Percentiles rank a stretch among this genome's conserved stretches.
Conservation (phyloP, 2,329 filamentous ascomycete genomes). For the Cordyceps cicadae region DNA sequence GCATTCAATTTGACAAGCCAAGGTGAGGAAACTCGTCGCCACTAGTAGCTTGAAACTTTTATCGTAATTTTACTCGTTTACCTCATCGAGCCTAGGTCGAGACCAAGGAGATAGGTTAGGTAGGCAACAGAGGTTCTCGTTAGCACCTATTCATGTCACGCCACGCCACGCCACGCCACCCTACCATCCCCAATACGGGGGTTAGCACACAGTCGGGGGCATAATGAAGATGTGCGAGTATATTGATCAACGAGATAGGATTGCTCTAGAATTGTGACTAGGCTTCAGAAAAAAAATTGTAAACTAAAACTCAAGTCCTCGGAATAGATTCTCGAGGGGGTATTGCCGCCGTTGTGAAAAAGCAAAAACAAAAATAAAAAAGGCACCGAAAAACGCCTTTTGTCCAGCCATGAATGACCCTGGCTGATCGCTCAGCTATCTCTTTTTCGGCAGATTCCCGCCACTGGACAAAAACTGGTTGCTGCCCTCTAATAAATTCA, state of each 20-base stretch:
- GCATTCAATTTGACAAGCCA: background rate
- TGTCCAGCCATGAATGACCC: background rate
- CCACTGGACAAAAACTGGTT: background rate
- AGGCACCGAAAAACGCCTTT: background rate
- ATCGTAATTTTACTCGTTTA: background rate
- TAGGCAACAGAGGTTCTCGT: background rate
- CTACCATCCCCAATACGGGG: background rate
- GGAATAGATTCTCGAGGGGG: slow-evolving; percentile 2
- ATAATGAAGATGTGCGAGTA: background rate
- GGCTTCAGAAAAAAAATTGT: background rate
- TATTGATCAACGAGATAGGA: background rate
- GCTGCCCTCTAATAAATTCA: background rate
- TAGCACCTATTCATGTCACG: too few relatives aligned
- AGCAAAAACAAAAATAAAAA: background rate
- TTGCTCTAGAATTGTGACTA: background rate
- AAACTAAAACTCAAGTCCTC: slow-evolving; percentile 2
- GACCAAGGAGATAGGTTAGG: background rate
- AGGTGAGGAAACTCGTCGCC: too few relatives aligned
- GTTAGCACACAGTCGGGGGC: background rate
- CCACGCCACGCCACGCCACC: background rate
- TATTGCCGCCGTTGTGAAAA: background rate
- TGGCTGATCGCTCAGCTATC: slow-evolving; percentile 2
- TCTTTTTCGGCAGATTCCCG: background rate
- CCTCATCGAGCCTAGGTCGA: background rate
- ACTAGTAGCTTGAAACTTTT: background rate